Base-by-base conservation (phyloP, 2,329 filamentous ascomycete genomes). In the Clonostachys byssicola region DNA sequence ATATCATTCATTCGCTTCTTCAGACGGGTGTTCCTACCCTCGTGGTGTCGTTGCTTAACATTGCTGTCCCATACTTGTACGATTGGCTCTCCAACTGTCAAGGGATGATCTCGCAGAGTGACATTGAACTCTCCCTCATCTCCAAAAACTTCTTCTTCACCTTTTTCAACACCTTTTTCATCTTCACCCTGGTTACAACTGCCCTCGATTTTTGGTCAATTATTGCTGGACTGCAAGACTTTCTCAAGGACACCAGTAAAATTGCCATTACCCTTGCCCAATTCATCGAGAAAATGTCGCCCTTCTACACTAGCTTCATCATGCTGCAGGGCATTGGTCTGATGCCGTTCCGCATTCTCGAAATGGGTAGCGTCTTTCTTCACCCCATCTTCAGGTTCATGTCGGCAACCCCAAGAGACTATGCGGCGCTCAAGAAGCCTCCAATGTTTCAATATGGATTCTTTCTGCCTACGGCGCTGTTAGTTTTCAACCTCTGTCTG, bases 131-230 rank as follows among this genome's bases (percentile, higher is more conserved):
- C 7, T 97, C 94, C 0, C 78, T 95, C 41, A 92, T 99, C 54
- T 96, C 90, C 46, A 99, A 99, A 72, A 99, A 97, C 67, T 99
- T 97, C 71, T 96, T 97, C 76, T 99, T 99, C 64, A 92, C 88
- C 10, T 99, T 99, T 68, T 97, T 99, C 80, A 99, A 99, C 68
- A 89, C 97, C 48, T 99, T 99, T 68, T 80, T 97, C 44, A 82
- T 97, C 41, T 96, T 97, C 64, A 95, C 92, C 1, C 79, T 94
- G 23, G 88, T 95, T 42, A 88, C 88, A 46, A 90, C 91, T 5
- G 89, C 88, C 68, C 83, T 86, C 38, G 82, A 85, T 46, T 88
- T 96, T 60, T 83, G 83, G 66, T 74, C 75, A 34, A 30, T 30
- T 30, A 30, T 30, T 30, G 23, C 23, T 9, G 79, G 87, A 45